These are phyloP conservation scores for Fraxinus cuspidata DNA, from an alignment of 257 asterid species.

Conservation along the genomic window DNA sequence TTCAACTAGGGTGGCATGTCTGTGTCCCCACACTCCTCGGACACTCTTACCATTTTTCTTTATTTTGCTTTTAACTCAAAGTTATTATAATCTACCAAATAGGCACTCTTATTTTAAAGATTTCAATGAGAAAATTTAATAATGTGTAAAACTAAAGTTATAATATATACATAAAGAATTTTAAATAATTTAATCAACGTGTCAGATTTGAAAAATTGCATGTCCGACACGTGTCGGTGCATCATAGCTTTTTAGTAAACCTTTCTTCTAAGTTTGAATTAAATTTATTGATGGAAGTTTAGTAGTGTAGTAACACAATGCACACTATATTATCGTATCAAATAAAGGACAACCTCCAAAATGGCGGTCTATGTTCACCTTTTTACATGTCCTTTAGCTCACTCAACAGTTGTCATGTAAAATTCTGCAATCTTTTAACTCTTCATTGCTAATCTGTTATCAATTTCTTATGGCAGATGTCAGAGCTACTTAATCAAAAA, in stretches of 20 bases:
- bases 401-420: not conserved
- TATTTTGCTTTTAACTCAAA: too few species aligned
- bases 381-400: not conserved
- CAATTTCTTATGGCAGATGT: constrained; percentile 69
- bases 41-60: too few species aligned
- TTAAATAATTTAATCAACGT: too few species aligned
- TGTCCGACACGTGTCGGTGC: too few species aligned
- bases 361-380: not conserved
- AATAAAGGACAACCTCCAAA: not conserved
- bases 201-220: too few species aligned
- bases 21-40: too few species aligned
- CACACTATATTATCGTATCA: not conserved
- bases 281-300: constrained; percentile 1
- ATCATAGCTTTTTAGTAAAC: not conserved
- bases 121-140: too few species aligned
- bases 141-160: too few species aligned
- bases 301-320: constrained; percentile 1
- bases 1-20: too few species aligned
- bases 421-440: not conserved
- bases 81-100: too few species aligned
- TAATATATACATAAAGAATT: too few species aligned
- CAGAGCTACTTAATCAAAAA: constrained; percentile 88
- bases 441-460: constrained; percentile 25
- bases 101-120: too few species aligned
- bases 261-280: not conserved